phyloP scores from a whole-genome alignment of 768 basidiomycete species.

The Coprinopsis sp. region DNA sequence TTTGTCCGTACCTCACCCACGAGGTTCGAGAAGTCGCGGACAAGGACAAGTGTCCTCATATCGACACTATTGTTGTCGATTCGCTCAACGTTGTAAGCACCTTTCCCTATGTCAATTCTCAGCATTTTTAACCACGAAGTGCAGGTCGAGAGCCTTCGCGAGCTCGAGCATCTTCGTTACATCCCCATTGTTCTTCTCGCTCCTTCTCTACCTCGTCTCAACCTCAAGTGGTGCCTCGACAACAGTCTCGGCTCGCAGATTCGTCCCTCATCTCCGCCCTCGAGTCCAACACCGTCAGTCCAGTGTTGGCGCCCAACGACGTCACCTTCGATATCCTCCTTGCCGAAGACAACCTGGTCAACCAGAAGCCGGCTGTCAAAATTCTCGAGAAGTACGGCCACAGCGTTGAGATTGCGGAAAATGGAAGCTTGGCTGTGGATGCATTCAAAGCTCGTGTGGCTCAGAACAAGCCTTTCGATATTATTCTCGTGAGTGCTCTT shows the following conservation, averaged over 20 bases:
- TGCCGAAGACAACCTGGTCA: conserved; percentile 95
- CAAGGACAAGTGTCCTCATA: conserved; percentile 78
- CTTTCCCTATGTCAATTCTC: conserved; percentile 5
- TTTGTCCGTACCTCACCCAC: conserved; percentile 72
- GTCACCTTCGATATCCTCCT: conserved; percentile 88
- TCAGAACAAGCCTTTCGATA: conserved; percentile 76
- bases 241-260: conserved; percentile 95
- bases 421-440: conserved; percentile 90
- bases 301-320: conserved; percentile 81
- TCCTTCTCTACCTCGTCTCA: conserved; percentile 70
- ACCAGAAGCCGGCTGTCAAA: conserved; percentile 94
- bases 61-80: conserved; percentile 96
- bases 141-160: conserved; percentile 85
- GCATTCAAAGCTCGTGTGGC: conserved; percentile 77
- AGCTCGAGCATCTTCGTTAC: conserved; percentile 91
- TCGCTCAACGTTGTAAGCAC: conserved; percentile 72
- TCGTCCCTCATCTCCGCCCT: conserved; percentile 91
- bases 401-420: conserved; percentile 94
- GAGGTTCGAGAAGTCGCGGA: conserved; percentile 77
- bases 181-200: conserved; percentile 92
- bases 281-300: conserved; percentile 90
- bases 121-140: conserved; percentile 4
- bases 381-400: conserved; percentile 96
- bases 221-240: conserved; percentile 93
- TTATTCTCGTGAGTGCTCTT: conserved; percentile 69